phyloP scores from a whole-genome alignment of 2,329 filamentous ascomycete genomes.

The Lecanicillium sp. region DNA sequence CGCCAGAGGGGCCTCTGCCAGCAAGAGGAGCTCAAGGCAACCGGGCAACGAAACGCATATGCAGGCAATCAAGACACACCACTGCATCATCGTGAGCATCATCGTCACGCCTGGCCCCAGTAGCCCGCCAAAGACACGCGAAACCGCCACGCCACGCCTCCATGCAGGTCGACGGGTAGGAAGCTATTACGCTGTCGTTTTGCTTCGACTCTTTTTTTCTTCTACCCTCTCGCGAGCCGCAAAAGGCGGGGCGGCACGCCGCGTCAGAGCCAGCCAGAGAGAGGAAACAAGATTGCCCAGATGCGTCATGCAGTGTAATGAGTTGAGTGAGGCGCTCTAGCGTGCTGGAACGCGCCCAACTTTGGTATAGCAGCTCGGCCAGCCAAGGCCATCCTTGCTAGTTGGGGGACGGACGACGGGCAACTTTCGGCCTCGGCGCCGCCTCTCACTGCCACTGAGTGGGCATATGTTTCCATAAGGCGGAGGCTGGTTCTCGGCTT shows the following conservation, averaged over 20 bases:
- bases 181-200: too few relatives aligned
- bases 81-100: background rate
- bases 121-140: conserved; percentile 10
- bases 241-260: too few relatives aligned
- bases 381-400: background rate
- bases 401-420: background rate
- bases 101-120: too few relatives aligned
- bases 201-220: too few relatives aligned
- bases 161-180: background rate
- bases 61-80: background rate
- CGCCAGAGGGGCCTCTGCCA: too few relatives aligned
- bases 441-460: background rate
- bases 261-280: background rate
- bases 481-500: background rate
- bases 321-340: background rate
- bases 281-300: background rate
- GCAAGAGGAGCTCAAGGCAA: too few relatives aligned
- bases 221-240: too few relatives aligned
- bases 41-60: too few relatives aligned
- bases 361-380: background rate
- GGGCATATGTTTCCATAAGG: conserved; percentile 5
- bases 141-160: conserved; percentile 9
- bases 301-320: conserved; percentile 3
- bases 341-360: background rate
- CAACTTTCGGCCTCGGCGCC: conserved; percentile 5